Base-by-base conservation (phyloP, 805 yeast genomes). In the Pichia nakasei region DNA sequence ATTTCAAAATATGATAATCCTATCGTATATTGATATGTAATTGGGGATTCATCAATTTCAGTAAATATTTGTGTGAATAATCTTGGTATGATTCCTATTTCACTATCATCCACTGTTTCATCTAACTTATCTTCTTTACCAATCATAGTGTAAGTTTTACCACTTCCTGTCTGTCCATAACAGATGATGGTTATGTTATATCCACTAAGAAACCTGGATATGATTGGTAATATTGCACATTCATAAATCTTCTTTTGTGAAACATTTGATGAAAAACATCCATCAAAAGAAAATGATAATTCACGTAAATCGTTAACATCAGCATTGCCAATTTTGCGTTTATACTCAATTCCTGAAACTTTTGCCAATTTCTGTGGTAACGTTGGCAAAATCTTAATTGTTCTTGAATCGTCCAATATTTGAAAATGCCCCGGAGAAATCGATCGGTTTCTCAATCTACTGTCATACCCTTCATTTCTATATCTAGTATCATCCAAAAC, bases 91-190 rank as follows among this genome's bases (percentile, higher is more conserved):
- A 84, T 67, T 2, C 96, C 96, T 5, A 35, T 11, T 1, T 35
- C 27, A 35, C 9, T n/a, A 11, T 12, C 31, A 36, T n/a, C 17
- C 9, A 5, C n/a, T 35, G 70, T 65, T 7, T 50, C 49, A 1
- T 56, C 53, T 7, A 68, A 53, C 2, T 70, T 65, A 4, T 55
- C 57, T 1, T 63, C 53, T 11, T 68, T 50, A 0, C 85, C 84
- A 64, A 85, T 75, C 93, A 85, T 85, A 1, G 95, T 86, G 61
- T 75, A 80, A 0, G 94, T 79, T 55, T 85, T 85, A 1, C 95
- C 95, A 0, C 93, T 73, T 1, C 85, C 89, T 0, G 95, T 86
- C 58, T 86, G 95, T 5, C 96, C 96, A 63, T 88, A 88, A 63
- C 68, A 49, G 27, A 54, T 43, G 7, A 62, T 57, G 2, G 68